Base-by-base conservation (phyloP, 192 early-diverging fungal genomes). In the Nowakowskiella sp. region DNA sequence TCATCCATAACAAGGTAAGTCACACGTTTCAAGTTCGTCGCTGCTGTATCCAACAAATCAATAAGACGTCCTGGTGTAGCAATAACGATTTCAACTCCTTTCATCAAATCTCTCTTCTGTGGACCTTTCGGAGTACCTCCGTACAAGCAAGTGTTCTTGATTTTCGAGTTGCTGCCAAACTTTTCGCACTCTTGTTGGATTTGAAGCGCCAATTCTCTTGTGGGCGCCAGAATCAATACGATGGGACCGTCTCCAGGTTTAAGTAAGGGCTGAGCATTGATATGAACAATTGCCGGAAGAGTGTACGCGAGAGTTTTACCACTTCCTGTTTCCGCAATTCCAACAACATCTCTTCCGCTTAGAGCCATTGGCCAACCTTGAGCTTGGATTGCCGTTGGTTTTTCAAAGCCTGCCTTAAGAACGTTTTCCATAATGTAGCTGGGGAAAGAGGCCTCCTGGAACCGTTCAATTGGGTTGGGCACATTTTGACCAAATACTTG, bases 281-380 rank as follows among this genome's bases (percentile, higher is more conserved):
- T 97, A 65, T 99, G 95, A 39, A 97, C 87, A 51, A 99, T 94
- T 10, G 89, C 82, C n/a, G 92, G 94, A 28, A 98, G 67, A 28
- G 83, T 85, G 65, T 92, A 98, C 1, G 91, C 92, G 4, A 98
- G 74, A 9, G 94, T 98, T 65, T 98, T 98, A n/a, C 89, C 89
- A 16, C 84, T 88, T 57, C 89, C 90, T 21, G 89, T 91, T 57
- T 85, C 78, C 21, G 90, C 89, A 57, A 90, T 80, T 49, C 89
- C 89, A 31, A 96, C 91, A 58, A 98, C 82, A 66, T 98, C 91
- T 49, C 91, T 84, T 42, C 93, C 93, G 26, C 81, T 85, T 42
- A 98, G 81, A 3, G 93, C 94, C 93, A 96, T 96, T 8, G 94
- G 94, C 93, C 93, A 96, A 26, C 93, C 94, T 59, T 98, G 94